Conservation (phyloP, 2,329 filamentous ascomycete species). For the Nakataea oryzae region DNA sequence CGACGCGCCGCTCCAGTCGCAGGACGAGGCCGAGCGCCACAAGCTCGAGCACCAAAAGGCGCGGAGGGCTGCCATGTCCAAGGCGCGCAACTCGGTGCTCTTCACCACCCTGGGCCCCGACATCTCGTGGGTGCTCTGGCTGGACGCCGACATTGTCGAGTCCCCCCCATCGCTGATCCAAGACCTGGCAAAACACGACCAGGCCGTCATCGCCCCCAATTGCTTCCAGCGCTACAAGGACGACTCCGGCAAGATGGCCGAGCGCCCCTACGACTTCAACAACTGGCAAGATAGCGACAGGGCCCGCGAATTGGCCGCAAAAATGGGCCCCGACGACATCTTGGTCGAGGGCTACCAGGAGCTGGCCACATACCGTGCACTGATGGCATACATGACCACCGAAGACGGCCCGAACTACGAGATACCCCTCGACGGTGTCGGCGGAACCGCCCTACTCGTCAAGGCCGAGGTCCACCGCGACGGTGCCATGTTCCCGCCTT, state of each 20-base stretch:
- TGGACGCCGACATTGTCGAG: constrained; percentile 87
- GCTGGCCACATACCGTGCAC: constrained; percentile 79
- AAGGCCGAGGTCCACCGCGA: constrained; percentile 96
- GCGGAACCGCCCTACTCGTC: constrained; percentile 83
- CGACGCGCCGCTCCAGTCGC: constrained; percentile 67
- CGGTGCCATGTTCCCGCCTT: constrained; percentile 96
- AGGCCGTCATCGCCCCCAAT: constrained; percentile 88
- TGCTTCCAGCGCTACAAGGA: constrained; percentile 86
- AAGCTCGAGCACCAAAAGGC: constrained; percentile 84
- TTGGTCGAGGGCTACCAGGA: constrained; percentile 87
- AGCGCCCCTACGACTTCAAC: constrained; percentile 92
- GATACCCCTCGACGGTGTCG: constrained; percentile 81
- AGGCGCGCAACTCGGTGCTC: constrained; percentile 84
- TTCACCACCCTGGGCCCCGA: constrained; percentile 89
- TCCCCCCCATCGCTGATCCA: constrained; percentile 78
- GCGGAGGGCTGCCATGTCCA: constrained; percentile 81
- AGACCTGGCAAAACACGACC: constrained; percentile 78
- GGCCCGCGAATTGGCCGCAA: constrained; percentile 62
- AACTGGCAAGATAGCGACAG: constrained; percentile 87
- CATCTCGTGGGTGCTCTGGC: constrained; percentile 94
- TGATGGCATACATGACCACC: constrained; percentile 77
- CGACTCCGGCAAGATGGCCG: constrained; percentile 53
- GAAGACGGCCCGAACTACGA: constrained; percentile 45
- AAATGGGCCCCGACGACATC: constrained; percentile 87
- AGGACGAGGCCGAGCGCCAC: constrained; percentile 82